Evolutionary conservation across 2,329 filamentous ascomycete genomes (phyloP).

Genomic region (Leptographium radiaticola): DNA sequence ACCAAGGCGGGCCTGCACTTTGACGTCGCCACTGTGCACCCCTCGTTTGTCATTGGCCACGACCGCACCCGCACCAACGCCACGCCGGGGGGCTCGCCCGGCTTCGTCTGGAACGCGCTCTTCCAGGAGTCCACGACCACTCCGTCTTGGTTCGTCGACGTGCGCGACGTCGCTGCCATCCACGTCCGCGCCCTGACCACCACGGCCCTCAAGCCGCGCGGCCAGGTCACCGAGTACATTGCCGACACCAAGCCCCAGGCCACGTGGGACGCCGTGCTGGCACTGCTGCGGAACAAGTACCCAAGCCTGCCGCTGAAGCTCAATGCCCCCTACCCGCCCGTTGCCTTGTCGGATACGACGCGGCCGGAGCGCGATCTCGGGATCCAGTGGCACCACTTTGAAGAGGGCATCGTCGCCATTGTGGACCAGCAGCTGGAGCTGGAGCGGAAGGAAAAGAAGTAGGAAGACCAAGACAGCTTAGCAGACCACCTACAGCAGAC

Average conservation of each 20-base stretch:
- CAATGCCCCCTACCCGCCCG: background rate
- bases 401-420: background rate
- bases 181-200: background rate
- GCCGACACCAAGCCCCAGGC: background rate
- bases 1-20: background rate
- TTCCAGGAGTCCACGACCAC: background rate
- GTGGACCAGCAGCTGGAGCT: background rate
- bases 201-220: background rate
- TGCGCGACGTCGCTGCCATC: conserved; percentile 5
- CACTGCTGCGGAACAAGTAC: background rate
- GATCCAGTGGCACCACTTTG: background rate
- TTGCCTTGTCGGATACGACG: background rate
- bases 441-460: background rate
- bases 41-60: conserved; percentile 7
- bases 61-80: background rate
- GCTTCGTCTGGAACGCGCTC: background rate
- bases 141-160: conserved; percentile 4
- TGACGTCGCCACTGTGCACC: conserved; percentile 5
- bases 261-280: background rate
- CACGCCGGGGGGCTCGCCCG: background rate
- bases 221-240: background rate
- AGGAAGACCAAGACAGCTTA: background rate
- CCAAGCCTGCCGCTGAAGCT: background rate
- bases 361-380: background rate
- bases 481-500: too few relatives aligned